Evolutionary conservation across 2,329 filamentous ascomycete genomes (phyloP).

Genomic region (Cladosporium oxysporum): DNA sequence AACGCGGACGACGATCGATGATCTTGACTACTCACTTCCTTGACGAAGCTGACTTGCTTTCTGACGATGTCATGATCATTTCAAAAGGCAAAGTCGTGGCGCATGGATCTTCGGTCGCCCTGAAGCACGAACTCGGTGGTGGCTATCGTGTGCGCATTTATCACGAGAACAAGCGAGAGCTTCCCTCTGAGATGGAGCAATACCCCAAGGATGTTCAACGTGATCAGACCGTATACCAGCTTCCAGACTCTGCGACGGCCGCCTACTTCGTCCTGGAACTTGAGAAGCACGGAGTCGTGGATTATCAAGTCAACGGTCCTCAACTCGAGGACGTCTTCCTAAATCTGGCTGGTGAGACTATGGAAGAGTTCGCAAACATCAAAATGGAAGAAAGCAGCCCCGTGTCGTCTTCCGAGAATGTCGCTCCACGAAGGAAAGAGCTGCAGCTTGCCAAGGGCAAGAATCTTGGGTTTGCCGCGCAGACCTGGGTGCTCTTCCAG

Average conservation of each 20-base stretch:
- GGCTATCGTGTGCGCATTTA: conserved; percentile 81
- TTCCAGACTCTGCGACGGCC: conserved; percentile 68
- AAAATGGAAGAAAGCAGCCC: conserved; percentile 23
- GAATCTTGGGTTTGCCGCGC: conserved; percentile 67
- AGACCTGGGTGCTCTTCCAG: conserved; percentile 72
- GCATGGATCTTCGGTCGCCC: conserved; percentile 78
- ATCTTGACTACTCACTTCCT: conserved; percentile 91
- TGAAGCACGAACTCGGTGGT: conserved; percentile 79
- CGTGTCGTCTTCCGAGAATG: conserved; percentile 25
- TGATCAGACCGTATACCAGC: conserved; percentile 72
- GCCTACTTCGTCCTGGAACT: conserved; percentile 70
- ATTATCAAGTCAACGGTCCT: conserved; percentile 84
- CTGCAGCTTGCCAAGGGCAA: conserved; percentile 64
- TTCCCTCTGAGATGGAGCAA: conserved; percentile 31
- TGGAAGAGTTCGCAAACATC: conserved; percentile 50
- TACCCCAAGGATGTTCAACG: conserved; percentile 54
- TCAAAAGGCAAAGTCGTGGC: conserved; percentile 82
- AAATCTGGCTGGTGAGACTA: conserved; percentile 78
- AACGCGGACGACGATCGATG: conserved; percentile 78
- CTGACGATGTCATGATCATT: conserved; percentile 84
- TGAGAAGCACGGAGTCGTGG: conserved; percentile 65
- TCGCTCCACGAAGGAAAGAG: conserved; percentile 29
- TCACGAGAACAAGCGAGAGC: conserved; percentile 47
- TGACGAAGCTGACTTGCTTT: conserved; percentile 86
- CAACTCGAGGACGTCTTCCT: conserved; percentile 94